Base-by-base conservation (phyloP, 805 yeast genomes). In the Candida coquimbonensis region DNA sequence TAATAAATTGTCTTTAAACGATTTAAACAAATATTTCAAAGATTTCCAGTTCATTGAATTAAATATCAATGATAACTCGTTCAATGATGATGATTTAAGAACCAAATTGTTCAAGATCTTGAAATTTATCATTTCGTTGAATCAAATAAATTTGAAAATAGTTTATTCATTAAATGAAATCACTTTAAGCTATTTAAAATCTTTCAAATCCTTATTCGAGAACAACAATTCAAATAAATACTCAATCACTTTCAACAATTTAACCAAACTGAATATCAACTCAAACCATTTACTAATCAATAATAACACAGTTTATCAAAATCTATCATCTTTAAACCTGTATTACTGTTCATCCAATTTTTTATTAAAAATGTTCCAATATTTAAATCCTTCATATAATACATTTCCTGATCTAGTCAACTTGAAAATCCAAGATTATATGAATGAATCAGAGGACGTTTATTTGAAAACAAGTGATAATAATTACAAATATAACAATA, bases 281-380 rank as follows among this genome's bases (percentile, higher is more conserved):
- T 58, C 52, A 2, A 57, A 57, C 33, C 59, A 56, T 44, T 36
- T 57, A 7, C 42, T 56, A 11, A 29, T 55, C 4, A 40, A 31
- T 16, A 44, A 41, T n/a, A 34, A 41, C 7, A 9, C 39, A 9
- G 21, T 17, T 9, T 57, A 56, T 39, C 44, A 53, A 1, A 34
- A 35, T 4, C 33, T 57, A 9, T 39, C 34, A 4, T 19, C 50
- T 4, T 34, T 56, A 38, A 55, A 55, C 25, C 34, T 56, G 4
- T 53, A 53, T 38, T 57, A 57, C 36, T 56, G 61, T 40, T 55
- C 62, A 4, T 50, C 61, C 9, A 53, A 46, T 24, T 55, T 57
- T 43, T 49, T 53, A 41, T 49, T 51, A 14, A 50, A 57, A 21
- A 51, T 54, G 6, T 51, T 57, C 36, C 52, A 51, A 1, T 46